Percentiles rank a stretch among this genome's conserved stretches.
Conservation (phyloP, 23 red algal genomes). For the Cyanidium caldarium region DNA sequence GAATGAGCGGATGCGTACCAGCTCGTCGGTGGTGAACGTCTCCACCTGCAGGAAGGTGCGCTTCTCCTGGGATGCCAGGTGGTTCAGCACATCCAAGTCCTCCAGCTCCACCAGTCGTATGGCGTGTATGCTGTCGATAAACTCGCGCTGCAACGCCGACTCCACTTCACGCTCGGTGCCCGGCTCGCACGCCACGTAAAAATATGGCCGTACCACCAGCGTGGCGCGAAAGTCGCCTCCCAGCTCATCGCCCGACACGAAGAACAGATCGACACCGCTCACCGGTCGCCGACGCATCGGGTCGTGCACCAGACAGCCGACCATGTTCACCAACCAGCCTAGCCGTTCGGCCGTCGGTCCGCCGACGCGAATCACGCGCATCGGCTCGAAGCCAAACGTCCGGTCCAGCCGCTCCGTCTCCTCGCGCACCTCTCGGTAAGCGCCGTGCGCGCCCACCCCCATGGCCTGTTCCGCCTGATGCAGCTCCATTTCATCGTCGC, state of each 20-base stretch:
- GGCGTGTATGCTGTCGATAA: conserved; percentile 19
- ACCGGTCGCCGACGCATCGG: conserved; percentile 22
- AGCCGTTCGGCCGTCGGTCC: not conserved
- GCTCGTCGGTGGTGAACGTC: conserved; percentile 39
- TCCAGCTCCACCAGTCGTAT: conserved; percentile 20
- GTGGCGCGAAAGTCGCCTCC: conserved; percentile 57
- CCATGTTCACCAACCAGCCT: conserved; percentile 89
- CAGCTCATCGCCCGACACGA: conserved; percentile 51
- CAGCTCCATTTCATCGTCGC: too few relatives aligned
- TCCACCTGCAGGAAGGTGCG: conserved; percentile 52
- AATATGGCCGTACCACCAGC: conserved; percentile 61
- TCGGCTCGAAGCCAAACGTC: not conserved
- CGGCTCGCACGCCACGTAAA: conserved; percentile 47
- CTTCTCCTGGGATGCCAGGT: conserved; percentile 29
- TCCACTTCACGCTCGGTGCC: conserved; percentile 50
- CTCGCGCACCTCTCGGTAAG: too few relatives aligned
- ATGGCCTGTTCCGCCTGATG: too few relatives aligned
- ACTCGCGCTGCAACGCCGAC: conserved; percentile 28
- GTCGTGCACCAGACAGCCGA: conserved; percentile 30
- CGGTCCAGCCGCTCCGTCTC: too few relatives aligned
- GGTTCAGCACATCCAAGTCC: conserved; percentile 56
- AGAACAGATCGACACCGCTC: conserved; percentile 77
- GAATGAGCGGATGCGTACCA: conserved; percentile 11
- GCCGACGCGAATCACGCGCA: not conserved
- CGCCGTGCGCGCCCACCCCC: too few relatives aligned